Base-by-base conservation (phyloP, 2,329 filamentous ascomycete genomes). In the Diaporthe ampelina region DNA sequence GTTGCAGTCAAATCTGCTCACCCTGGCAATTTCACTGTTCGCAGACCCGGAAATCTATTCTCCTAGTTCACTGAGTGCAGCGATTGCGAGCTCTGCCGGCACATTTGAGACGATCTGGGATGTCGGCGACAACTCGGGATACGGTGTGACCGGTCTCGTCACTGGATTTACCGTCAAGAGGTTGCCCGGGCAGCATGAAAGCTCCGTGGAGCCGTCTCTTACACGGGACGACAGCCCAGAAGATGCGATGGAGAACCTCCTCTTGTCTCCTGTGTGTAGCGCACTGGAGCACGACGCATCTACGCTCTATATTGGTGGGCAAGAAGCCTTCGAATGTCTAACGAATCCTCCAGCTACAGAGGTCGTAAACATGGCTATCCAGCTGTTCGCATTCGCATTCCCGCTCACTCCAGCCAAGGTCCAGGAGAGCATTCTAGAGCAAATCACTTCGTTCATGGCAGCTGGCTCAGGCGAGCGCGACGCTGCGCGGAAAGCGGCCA, bases 101-200 rank as follows among this genome's bases (percentile, higher is more conserved):
- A 94, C 92, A 3, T 98, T 98, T 79, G 97, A 99, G 79, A 95
- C 92, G 0, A 91, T 99, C 52, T 99, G 97, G 97, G 96, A 98
- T 76, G 91, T 98, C 9, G 94, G 92, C 11, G 97, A 99, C 82
- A 98, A 98, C 80, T 95, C 93, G 78, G 96, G 95, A 0, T 98
- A 98, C 82, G 97, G 97, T 3, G 93, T 99, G 21, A 97, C 94
- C 13, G 94, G 95, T 1, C 86, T 98, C 29, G 92, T 97, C 1
- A 89, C 91, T 29, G 94, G 95, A 0, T 95, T 97, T 80, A 90
- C 93, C 70, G 87, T 95, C 24, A 91, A 89, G 78, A 90, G 88
- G 35, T 87, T 95, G 73, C 91, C 92, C 19, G 94, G 94, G 37
- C 92, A 94, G 79, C 90, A 93, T 74, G 89, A 91, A 50, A 87